Conservation (phyloP, 1,284 basidiomycete genomes). For the Trichosporon inkin region DNA sequence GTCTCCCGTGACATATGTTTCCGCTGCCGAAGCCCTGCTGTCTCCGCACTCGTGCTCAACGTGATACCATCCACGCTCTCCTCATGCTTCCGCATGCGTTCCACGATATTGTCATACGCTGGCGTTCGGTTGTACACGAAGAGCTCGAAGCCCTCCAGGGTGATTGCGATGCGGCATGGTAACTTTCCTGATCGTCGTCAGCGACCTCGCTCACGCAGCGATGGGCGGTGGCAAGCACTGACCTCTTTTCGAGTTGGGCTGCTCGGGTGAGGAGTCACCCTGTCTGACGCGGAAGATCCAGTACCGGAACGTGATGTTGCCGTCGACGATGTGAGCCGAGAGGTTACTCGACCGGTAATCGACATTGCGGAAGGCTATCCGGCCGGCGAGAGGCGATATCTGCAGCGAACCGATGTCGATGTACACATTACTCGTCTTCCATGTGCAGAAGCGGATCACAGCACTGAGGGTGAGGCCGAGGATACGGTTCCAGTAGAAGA, state of each 20-base stretch:
- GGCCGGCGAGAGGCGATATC: conserved; percentile 78
- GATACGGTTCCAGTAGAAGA: conserved; percentile 86
- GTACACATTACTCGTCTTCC: conserved; percentile 47
- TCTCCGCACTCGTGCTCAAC: conserved; percentile 1
- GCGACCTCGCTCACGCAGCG: no score
- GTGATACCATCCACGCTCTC: conserved; percentile 7
- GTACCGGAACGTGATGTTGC: conserved; percentile 82
- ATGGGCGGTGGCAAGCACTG: conserved; percentile 10
- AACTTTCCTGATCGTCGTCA: conserved; percentile 47
- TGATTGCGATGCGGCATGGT: conserved; percentile 71
- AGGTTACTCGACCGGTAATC: conserved; percentile 86
- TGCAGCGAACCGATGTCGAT: conserved; percentile 65
- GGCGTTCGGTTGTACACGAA: conserved; percentile 84
- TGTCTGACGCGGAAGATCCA: conserved; percentile 72
- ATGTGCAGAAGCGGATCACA: conserved; percentile 43
- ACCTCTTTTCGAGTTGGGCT: conserved; percentile 35
- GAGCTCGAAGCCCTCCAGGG: conserved; percentile 79
- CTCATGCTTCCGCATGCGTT: conserved; percentile 59
- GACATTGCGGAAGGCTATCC: conserved; percentile 78
- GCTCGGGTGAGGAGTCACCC: conserved; percentile 47
- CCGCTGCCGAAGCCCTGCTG: conserved; percentile 9
- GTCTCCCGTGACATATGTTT: conserved; percentile 4
- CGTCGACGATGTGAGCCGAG: conserved; percentile 73
- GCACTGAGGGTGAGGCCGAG: conserved; percentile 61
- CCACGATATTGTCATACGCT: conserved; percentile 77